Percentiles rank a stretch among this genome's conserved stretches.
phyloP scores from a whole-genome alignment of 805 yeast species.

The Yamadazyma laniorum region DNA sequence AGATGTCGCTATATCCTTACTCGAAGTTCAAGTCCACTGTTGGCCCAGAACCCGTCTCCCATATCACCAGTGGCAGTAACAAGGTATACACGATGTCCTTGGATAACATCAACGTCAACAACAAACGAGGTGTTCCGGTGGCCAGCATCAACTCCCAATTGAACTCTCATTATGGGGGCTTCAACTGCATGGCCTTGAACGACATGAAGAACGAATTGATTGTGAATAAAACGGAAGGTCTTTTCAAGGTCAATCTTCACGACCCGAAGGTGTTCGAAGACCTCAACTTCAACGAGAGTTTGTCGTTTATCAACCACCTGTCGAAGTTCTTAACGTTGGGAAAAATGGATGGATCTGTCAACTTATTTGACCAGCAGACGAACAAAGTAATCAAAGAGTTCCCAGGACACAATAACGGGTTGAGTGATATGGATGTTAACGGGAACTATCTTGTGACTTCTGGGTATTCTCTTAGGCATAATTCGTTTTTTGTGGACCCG shows the following conservation, averaged over 20 bases:
- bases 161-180: slow-evolving; percentile 9
- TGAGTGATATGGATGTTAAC: slow-evolving; percentile 63
- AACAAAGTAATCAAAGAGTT: slow-evolving; percentile 50
- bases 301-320: slow-evolving; percentile 44
- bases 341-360: slow-evolving; percentile 56
- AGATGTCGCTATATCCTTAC: slow-evolving; percentile 29
- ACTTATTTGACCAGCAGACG: slow-evolving; percentile 58
- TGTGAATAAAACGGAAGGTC: slow-evolving; percentile 21
- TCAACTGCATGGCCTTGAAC: slow-evolving; percentile 15
- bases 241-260: slow-evolving; percentile 34
- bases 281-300: slow-evolving; percentile 43
- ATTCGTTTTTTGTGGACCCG: slow-evolving; percentile 57
- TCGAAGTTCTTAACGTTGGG: slow-evolving; percentile 59
- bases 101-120: slow-evolving; percentile 30
- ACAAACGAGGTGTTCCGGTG: slow-evolving; percentile 32
- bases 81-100: slow-evolving; percentile 35
- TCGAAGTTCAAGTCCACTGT: slow-evolving; percentile 31
- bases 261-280: slow-evolving; percentile 23
- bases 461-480: slow-evolving; percentile 63
- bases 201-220: slow-evolving; percentile 24
- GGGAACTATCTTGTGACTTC: slow-evolving; percentile 74
- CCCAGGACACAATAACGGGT: slow-evolving; percentile 56
- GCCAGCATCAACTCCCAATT: slow-evolving; percentile 10
- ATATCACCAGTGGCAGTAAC: slow-evolving; percentile 28
- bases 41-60: slow-evolving; percentile 23